A percentile compares a stretch with the other conserved stretches of the same genome.
Evolutionary conservation across 129 eudicot species (phyloP).

Genomic region (Mikania micrantha): DNA sequence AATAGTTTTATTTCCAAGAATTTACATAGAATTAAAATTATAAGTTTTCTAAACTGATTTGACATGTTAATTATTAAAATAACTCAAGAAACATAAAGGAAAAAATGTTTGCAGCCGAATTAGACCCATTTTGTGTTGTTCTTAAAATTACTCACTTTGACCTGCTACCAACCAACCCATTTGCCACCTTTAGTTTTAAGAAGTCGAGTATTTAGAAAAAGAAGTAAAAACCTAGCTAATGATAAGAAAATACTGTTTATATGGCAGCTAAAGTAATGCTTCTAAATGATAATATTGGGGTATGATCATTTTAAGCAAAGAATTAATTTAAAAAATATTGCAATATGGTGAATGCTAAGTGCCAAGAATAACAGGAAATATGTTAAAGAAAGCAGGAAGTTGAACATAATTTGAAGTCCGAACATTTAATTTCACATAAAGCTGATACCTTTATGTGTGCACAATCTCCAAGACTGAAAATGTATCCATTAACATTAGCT

Average conservation of each 20-base stretch:
- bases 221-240: background rate
- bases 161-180: background rate
- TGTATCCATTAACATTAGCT: slow-evolving; percentile 53
- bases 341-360: background rate
- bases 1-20: background rate
- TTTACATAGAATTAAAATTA: background rate
- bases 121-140: background rate
- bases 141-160: background rate
- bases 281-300: background rate
- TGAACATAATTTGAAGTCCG: background rate
- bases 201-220: background rate
- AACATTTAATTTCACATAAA: slow-evolving; percentile 1
- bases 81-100: background rate
- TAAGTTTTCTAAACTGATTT: too few species aligned
- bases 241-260: background rate
- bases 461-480: slow-evolving; percentile 69
- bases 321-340: background rate
- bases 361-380: slow-evolving; percentile 1
- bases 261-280: slow-evolving; percentile 6
- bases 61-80: background rate
- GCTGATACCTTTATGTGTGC: slow-evolving; percentile 53
- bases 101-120: background rate
- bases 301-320: background rate
- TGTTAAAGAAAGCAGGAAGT: background rate
- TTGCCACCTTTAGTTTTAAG: background rate